phyloP scores from a whole-genome alignment of 768 basidiomycete species.

The Megacollybia marginata region DNA sequence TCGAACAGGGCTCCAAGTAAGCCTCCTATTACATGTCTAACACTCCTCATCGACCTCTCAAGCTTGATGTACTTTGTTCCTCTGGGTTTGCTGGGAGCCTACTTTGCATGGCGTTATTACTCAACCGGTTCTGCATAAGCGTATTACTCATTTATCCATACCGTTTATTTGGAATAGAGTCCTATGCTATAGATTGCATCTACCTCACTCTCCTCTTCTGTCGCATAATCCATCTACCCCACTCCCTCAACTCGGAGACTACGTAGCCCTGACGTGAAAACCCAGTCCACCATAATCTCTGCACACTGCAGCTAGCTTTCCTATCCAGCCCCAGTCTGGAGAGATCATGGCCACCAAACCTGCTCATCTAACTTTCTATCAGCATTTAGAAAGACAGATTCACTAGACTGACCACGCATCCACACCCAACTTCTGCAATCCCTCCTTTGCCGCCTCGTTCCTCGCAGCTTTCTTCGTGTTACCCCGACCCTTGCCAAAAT shows the following conservation, averaged over 20 bases:
- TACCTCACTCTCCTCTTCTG: no score
- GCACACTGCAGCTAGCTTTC: constrained; percentile 52
- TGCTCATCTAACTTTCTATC: not conserved
- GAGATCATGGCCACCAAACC: constrained; percentile 37
- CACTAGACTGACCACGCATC: constrained; percentile 35
- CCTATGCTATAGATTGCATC: no score
- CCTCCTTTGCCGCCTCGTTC: constrained; percentile 77
- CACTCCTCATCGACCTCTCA: constrained; percentile 7
- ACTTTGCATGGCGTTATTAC: constrained; percentile 86
- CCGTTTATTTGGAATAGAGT: no score
- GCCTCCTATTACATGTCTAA: constrained; percentile 14
- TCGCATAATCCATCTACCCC: no score
- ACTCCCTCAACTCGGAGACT: no score
- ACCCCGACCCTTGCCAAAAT: constrained; percentile 56
- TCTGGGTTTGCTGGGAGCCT: constrained; percentile 68
- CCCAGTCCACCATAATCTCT: constrained; percentile 41
- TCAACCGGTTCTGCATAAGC: constrained; percentile 33
- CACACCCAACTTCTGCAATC: constrained; percentile 53
- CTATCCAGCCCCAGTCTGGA: constrained; percentile 53
- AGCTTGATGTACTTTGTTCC: constrained; percentile 84
- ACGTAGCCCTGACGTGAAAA: no score
- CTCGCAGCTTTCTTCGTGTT: constrained; percentile 74
- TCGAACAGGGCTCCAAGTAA: constrained; percentile 66
- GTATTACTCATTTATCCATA: not conserved
- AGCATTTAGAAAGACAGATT: not conserved